These are phyloP conservation scores for Clarireedia paspali DNA, from an alignment of 2,329 filamentous ascomycete genomes.

Conservation along the genomic window DNA sequence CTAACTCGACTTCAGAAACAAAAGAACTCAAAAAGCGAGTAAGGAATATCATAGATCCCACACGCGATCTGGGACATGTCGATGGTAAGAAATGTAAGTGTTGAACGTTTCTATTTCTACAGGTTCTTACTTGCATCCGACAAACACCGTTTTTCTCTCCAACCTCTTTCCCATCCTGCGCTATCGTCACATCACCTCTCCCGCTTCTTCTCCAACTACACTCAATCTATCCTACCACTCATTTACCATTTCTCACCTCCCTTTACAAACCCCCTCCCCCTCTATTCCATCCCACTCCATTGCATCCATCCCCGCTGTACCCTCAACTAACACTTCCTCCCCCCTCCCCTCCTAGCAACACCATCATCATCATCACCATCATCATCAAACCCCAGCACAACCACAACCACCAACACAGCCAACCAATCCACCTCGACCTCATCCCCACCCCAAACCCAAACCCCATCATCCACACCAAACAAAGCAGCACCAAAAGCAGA, in stretches of 20 bases:
- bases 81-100: slow-evolving; percentile 40
- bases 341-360: neutral
- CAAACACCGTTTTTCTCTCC: too few species aligned
- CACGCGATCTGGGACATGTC: slow-evolving; percentile 72
- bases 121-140: neutral
- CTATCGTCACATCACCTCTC: neutral
- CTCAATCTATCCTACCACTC: too few species aligned
- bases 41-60: slow-evolving; percentile 74
- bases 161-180: neutral
- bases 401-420: neutral
- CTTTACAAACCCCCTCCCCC: too few species aligned
- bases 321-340: too few species aligned
- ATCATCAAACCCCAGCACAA: neutral
- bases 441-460: neutral
- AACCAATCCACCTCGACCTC: neutral
- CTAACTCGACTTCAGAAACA: neutral
- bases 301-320: too few species aligned
- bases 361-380: neutral
- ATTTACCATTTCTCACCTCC: too few species aligned
- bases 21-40: slow-evolving; percentile 34
- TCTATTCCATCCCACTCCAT: too few species aligned
- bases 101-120: neutral
- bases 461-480: slow-evolving; percentile 1
- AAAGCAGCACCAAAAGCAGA: neutral
- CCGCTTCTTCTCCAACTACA: too few species aligned